A percentile compares a stretch with the other conserved stretches of the same genome.
phyloP scores from a whole-genome alignment of 2,329 filamentous ascomycete genomes.

The Alternaria gaisen region DNA sequence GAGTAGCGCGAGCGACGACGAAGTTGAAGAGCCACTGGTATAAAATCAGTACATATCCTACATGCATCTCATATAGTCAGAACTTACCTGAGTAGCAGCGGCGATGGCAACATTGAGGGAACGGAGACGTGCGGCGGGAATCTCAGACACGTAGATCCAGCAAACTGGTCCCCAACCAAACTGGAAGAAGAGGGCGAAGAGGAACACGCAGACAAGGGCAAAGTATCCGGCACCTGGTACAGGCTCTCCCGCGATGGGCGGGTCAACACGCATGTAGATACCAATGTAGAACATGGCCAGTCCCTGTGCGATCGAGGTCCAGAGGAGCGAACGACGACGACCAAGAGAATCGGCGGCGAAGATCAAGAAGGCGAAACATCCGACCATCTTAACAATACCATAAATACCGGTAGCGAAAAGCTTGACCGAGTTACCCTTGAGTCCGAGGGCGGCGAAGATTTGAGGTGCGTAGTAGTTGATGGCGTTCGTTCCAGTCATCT shows the following conservation, averaged over 20 bases:
- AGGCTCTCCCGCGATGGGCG: slow-evolving; percentile 61
- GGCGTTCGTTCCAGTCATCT: slow-evolving; percentile 69
- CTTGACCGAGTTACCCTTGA: slow-evolving; percentile 64
- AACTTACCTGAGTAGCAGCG: slow-evolving; percentile 55
- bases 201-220: slow-evolving; percentile 74
- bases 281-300: slow-evolving; percentile 74
- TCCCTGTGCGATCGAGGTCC: slow-evolving; percentile 70
- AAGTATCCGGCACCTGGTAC: slow-evolving; percentile 74
- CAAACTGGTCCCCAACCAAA: slow-evolving; percentile 72
- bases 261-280: slow-evolving; percentile 71
- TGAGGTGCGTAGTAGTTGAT: slow-evolving; percentile 73
- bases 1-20: slow-evolving; percentile 72
- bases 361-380: slow-evolving; percentile 70
- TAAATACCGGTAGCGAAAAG: slow-evolving; percentile 80
- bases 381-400: slow-evolving; percentile 73
- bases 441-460: slow-evolving; percentile 73
- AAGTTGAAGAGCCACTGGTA: slow-evolving; percentile 78
- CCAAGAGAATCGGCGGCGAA: slow-evolving; percentile 76
- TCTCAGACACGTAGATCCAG: slow-evolving; percentile 78
- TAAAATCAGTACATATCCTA: not conserved
- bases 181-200: slow-evolving; percentile 73
- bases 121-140: slow-evolving; percentile 66
- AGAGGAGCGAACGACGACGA: slow-evolving; percentile 68
- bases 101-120: slow-evolving; percentile 73
- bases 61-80: not conserved